phyloP scores from a whole-genome alignment of 1,284 basidiomycete species.

The Tilletia setariae region DNA sequence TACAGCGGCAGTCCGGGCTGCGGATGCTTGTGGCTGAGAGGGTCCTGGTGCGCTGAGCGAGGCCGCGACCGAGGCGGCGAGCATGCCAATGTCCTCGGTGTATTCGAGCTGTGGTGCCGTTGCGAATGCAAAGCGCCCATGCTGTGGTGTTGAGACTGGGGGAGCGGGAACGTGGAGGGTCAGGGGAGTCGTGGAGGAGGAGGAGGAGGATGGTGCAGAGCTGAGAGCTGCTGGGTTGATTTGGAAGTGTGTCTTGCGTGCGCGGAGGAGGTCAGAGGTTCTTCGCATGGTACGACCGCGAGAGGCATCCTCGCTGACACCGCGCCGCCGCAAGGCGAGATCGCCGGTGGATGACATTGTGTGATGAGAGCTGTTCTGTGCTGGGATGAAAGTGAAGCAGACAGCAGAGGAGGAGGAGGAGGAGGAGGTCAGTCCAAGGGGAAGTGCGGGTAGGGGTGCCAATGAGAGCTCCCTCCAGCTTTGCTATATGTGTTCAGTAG shows the following conservation, averaged over 20 bases:
- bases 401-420: too few species aligned
- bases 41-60: background rate
- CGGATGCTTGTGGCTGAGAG: background rate
- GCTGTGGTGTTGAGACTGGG: background rate
- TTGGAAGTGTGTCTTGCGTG: constrained; percentile 25
- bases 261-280: background rate
- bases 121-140: constrained; percentile 2
- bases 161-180: background rate
- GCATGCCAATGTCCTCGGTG: constrained; percentile 11
- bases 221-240: constrained; percentile 22
- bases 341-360: background rate
- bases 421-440: too few species aligned
- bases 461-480: too few species aligned
- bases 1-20: background rate
- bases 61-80: background rate
- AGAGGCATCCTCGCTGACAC: background rate
- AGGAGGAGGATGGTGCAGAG: background rate
- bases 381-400: too few species aligned
- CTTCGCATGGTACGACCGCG: constrained; percentile 9
- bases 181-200: background rate
- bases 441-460: too few species aligned
- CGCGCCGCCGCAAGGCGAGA: background rate
- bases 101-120: background rate
- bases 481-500: too few species aligned
- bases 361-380: too few species aligned